Percentiles rank a stretch among this genome's conserved stretches.
phyloP scores from a whole-genome alignment of 768 basidiomycete species.

The Erythrobasidium yunnanense region DNA sequence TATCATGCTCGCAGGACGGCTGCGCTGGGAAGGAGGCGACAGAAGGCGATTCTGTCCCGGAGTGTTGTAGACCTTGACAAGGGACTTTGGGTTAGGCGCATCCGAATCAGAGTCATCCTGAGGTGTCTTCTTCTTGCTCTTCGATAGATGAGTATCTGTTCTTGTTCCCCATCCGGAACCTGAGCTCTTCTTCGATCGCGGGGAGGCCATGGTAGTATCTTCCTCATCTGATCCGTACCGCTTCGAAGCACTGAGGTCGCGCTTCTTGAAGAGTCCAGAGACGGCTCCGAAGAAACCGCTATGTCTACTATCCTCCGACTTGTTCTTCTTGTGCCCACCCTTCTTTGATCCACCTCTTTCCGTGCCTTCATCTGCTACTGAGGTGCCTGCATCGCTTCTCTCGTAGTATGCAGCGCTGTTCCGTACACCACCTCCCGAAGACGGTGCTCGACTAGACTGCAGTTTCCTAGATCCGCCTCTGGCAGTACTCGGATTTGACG shows the following conservation, averaged over 20 bases:
- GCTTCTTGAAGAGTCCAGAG: conserved; percentile 15
- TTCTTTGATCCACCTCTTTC: background rate
- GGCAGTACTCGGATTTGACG: background rate
- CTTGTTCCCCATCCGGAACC: conserved; percentile 5
- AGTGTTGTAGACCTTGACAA: conserved; percentile 16
- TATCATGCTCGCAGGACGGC: background rate
- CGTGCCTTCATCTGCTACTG: background rate
- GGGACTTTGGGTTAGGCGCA: conserved; percentile 10
- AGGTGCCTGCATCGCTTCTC: conserved; percentile 14
- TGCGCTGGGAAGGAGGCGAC: background rate
- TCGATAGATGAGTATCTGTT: conserved; percentile 2
- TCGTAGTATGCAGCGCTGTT: conserved; percentile 16
- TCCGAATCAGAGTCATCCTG: conserved; percentile 22
- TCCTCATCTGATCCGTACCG: conserved; percentile 17
- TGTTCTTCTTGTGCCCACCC: conserved; percentile 9
- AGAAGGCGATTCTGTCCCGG: background rate
- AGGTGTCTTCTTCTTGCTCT: conserved; percentile 7
- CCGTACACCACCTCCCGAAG: conserved; percentile 4
- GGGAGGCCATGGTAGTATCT: conserved; percentile 5
- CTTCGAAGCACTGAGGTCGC: background rate
- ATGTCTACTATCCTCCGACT: background rate
- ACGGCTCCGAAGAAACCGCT: conserved; percentile 27
- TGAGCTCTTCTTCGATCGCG: conserved; percentile 10
- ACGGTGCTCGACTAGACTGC: background rate
- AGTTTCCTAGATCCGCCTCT: background rate